Percentiles rank a stretch among this genome's conserved stretches.
phyloP scores from a whole-genome alignment of 441 rosid genomes.

The Mallotus repandus region DNA sequence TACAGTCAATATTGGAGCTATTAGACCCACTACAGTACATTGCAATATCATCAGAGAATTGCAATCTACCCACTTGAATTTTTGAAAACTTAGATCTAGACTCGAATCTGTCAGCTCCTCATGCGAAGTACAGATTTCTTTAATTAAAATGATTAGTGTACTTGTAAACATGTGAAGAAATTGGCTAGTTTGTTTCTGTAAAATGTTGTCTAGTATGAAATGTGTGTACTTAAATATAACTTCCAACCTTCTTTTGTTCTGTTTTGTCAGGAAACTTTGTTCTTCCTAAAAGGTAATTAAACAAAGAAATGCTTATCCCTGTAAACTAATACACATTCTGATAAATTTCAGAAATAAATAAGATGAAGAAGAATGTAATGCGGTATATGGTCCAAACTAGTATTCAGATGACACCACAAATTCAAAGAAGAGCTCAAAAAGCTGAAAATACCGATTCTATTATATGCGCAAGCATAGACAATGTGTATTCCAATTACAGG shows the following conservation, averaged over 20 bases:
- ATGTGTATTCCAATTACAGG: no score
- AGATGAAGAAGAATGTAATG: no score
- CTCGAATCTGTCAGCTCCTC: background rate
- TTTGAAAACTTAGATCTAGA: background rate
- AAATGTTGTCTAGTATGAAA: background rate
- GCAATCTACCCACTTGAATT: background rate
- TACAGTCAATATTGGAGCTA: background rate
- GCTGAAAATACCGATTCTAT: background rate
- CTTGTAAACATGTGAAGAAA: background rate
- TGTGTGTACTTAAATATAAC: background rate
- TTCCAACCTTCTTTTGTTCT: no score
- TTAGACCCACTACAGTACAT: background rate
- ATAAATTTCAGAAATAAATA: no score
- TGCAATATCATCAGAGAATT: background rate
- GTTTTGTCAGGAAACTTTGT: no score
- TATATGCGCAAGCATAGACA: background rate
- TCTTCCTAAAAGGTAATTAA: background rate
- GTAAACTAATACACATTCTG: background rate
- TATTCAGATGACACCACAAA: background rate
- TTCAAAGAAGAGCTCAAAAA: background rate
- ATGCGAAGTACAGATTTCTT: background rate
- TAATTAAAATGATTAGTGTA: background rate
- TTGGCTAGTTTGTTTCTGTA: background rate
- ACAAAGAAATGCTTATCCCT: background rate
- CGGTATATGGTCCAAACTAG: no score